Evolutionary conservation across 2,329 filamentous ascomycete genomes (phyloP), one percentile per base, ranked within the genome.

Genomic region (Sordariomycetes sp.): DNA sequence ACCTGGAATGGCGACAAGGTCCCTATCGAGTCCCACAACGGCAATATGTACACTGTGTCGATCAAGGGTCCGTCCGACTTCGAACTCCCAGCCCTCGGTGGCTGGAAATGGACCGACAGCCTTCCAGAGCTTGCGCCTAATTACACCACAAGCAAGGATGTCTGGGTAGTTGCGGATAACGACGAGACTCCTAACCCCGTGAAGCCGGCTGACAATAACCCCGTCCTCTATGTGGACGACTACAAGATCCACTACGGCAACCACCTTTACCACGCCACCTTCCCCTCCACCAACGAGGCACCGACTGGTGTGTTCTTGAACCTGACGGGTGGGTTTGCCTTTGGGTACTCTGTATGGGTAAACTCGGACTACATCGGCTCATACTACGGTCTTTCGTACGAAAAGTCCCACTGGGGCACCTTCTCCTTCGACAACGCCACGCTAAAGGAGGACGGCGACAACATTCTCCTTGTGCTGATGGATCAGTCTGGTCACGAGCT

Each of bases 401-500:
- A 54, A 4, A 52, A 52, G 2, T 43, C 49, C 3, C 54, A 58
- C 3, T 57, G 54, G 2, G 32, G 14, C 6, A 34, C 16, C 15
- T 34, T 11, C 16, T 34, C 24, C 10, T 28, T 34, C 23, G 32
- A 26, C 12, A 34, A 34, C 14, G 23, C 32, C n/a, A 28, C 24
- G 5, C 17, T 34, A 12, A 26, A 25, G 25, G 42, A 51, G 1
- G 53, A 57, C 1, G 47, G 43, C 1, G 50, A 60, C 1, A 72
- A 74, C 36, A 49, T 68, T 3, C 55, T 77, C 6, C 61, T 75
- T n/a, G 53, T 77, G 4, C 55, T 77, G 17, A 68, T 75, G 50
- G 70, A 79, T 44, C 66, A 78, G 52, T 73, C 69, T 14, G 75
- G 75, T 8, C 71, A 79, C 45, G 73, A 76, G 32, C 60, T 72